These are phyloP conservation scores for Solanum chiquidenum DNA, from an alignment of 257 asterid species.

Conservation along the genomic window DNA sequence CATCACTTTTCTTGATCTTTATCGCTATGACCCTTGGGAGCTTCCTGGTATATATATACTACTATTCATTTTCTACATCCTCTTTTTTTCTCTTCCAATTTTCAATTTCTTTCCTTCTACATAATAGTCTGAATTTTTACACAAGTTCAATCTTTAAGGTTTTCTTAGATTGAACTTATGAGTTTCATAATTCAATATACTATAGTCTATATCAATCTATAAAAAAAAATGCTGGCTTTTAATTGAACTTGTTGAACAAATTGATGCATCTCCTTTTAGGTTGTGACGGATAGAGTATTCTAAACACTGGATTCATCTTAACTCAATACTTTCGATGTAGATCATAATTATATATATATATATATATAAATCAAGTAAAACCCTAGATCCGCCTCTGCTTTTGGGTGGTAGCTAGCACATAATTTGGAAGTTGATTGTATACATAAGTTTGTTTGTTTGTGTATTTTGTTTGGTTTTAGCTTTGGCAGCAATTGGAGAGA, in stretches of 20 bases:
- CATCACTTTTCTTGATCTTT: constrained; percentile 87
- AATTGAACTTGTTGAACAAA: background rate
- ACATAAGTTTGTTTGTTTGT: background rate
- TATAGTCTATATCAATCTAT: no score
- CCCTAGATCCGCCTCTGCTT: background rate
- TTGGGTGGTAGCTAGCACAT: background rate
- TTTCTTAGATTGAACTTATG: background rate
- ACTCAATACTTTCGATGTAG: background rate
- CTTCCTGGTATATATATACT: constrained; percentile 50
- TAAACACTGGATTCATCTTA: background rate
- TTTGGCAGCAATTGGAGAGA: constrained; percentile 96
- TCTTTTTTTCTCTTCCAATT: background rate
- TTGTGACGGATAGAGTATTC: no score
- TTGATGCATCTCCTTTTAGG: background rate
- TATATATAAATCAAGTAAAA: background rate
- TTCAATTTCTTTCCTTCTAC: background rate
- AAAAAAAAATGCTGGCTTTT: no score
- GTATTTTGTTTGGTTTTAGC: constrained; percentile 20
- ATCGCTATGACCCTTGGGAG: constrained; percentile 99
- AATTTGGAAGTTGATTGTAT: background rate
- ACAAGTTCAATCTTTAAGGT: background rate
- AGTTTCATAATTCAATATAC: background rate
- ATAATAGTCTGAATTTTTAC: background rate
- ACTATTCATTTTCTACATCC: background rate
- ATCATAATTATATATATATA: no score